Percentiles rank a stretch among this genome's conserved stretches.
Conservation (phyloP, 2,329 filamentous ascomycete species). For the Geosmithia flava region DNA sequence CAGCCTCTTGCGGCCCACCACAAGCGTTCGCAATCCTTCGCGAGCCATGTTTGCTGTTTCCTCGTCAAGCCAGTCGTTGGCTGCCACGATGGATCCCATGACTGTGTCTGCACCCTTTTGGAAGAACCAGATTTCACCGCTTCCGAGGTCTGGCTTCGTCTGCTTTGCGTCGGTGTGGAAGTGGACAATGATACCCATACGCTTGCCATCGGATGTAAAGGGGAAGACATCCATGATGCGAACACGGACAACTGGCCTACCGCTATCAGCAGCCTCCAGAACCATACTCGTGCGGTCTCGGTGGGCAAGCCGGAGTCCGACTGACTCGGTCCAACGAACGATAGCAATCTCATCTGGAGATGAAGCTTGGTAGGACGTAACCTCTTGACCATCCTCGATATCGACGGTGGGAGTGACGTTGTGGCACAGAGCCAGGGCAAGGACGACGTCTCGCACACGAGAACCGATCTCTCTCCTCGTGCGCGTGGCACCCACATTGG, state of each 20-base stretch:
- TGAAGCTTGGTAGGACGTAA: conserved; percentile 88
- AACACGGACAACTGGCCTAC: conserved; percentile 67
- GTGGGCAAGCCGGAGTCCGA: conserved; percentile 72
- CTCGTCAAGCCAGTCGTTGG: conserved; percentile 98
- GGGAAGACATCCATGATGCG: conserved; percentile 90
- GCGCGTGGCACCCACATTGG: conserved; percentile 55
- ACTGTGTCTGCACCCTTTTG: conserved; percentile 98
- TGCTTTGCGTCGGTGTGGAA: conserved; percentile 51
- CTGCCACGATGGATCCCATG: conserved; percentile 88
- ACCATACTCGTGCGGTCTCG: conserved; percentile 81
- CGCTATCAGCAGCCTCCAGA: conserved; percentile 64
- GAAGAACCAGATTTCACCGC: conserved; percentile 91
- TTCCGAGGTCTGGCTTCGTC: conserved; percentile 34
- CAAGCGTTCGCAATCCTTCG: conserved; percentile 85
- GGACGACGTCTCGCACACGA: conserved; percentile 81
- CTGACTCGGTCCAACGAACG: conserved; percentile 86
- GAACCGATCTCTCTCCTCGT: conserved; percentile 89
- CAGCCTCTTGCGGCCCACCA: conserved; percentile 84
- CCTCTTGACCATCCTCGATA: conserved; percentile 61
- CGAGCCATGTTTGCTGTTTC: conserved; percentile 99
- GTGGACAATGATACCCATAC: conserved; percentile 93
- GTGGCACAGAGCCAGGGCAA: conserved; percentile 87
- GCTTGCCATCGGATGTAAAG: conserved; percentile 94
- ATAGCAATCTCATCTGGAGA: conserved; percentile 98
- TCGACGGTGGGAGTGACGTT: conserved; percentile 83